phyloP scores from a whole-genome alignment of 106 monocot species.

The Acorus calamus region DNA sequence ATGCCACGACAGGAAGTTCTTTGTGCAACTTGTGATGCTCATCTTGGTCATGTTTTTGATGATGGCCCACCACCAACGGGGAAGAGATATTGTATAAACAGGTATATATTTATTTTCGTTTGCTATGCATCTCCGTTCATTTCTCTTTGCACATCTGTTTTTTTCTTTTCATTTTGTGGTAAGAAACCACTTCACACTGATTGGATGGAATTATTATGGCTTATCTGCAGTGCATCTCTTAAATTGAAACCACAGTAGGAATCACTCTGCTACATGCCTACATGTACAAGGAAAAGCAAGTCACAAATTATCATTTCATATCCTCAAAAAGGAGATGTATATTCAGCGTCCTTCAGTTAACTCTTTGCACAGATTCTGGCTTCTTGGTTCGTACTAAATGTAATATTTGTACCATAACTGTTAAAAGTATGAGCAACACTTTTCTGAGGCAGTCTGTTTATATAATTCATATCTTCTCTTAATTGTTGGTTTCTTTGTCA shows the following conservation, averaged over 20 bases:
- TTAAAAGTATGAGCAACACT: too few relatives aligned
- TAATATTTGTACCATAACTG: too few relatives aligned
- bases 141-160: background rate
- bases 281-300: too few relatives aligned
- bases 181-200: background rate
- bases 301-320: too few relatives aligned
- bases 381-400: too few relatives aligned
- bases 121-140: background rate
- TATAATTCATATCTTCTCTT: too few relatives aligned
- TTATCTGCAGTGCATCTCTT: constrained; percentile 27
- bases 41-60: constrained; percentile 90
- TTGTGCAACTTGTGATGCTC: constrained; percentile 76
- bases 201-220: background rate
- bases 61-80: constrained; percentile 89
- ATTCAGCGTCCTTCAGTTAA: too few relatives aligned
- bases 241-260: constrained; percentile 27
- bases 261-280: too few relatives aligned
- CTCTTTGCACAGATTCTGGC: too few relatives aligned
- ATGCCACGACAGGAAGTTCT: constrained; percentile 89
- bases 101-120: constrained; percentile 21
- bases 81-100: constrained; percentile 87
- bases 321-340: too few relatives aligned
- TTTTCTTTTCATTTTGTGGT: background rate
- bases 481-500: too few relatives aligned
- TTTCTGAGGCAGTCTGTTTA: too few relatives aligned